Base-by-base conservation (phyloP, 1,284 basidiomycete genomes). In the Agaricales sp. region DNA sequence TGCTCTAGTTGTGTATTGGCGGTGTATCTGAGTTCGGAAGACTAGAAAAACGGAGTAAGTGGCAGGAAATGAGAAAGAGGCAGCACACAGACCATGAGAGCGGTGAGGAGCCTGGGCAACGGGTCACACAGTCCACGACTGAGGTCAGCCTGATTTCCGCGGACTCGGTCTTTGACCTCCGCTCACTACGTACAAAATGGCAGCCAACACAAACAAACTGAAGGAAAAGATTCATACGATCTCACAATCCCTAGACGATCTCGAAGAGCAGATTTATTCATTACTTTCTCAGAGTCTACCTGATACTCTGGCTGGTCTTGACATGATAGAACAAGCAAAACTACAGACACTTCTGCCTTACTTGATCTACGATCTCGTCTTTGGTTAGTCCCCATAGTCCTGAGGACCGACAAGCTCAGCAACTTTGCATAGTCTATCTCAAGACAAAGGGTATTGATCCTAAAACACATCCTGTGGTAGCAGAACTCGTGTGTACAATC, bases 1-100 rank as follows among this genome's bases (percentile, higher is more conserved):
- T 95, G 91, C 66, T 94, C 92, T 24, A 94, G 69, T 63, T 95
- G 92, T 4, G 91, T 92, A 63, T 94, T 95, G 23, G 91, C 91
- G 0, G 92, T 95, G 63, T 96, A 95, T 58, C 92, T 77, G 11
- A 95, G 74, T 64, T 96, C 92, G 26, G 89, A 92, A 49, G 87
- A 84, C 82, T 87, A 55, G 49, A 39, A 47, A 21, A 26, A 46
- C 26, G 43, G 35, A 47, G 50, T 39, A 55, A 52, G 25, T 23
- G 45, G 48, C 22, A 48, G 38, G 23, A 11, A 45, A 30, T 22
- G 30, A 47, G 46, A 8, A 3, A 20, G 16, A 23, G 19, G 11
- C 22, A 44, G 48, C n/a, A 51, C 22, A 30, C 8, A 24, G n/a
- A 22, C 14, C 39, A 46, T 24, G 43, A n/a, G n/a, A 21, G 45